Evolutionary conservation across 106 monocot species (phyloP), one percentile per base, ranked within the genome.

Genomic region (Dioscorea dumetorum): DNA sequence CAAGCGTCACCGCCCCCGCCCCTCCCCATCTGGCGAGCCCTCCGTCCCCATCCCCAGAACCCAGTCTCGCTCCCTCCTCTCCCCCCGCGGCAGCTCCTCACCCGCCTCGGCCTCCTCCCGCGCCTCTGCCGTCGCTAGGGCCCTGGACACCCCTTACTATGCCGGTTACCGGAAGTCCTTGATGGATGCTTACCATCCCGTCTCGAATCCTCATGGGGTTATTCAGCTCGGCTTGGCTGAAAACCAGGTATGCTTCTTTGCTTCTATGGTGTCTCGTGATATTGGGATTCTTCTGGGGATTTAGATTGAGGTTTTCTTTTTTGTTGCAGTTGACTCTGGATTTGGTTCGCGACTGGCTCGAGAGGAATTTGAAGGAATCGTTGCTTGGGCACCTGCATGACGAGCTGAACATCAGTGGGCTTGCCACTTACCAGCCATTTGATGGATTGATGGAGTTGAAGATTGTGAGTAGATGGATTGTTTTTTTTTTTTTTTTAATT

Each of bases 361-460:
- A 48, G 2, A n/a, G 7, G 21, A 79, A 84, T 51, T 11, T 76
- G 48, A 71, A 57, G 73, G 60, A 63, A 22, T 64, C 72, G 58
- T 15, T 81, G 66, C 60, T 71, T 53, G 83, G 53, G 31, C 69
- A 67, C 48, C 35, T 60, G 51, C 51, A 33, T 12, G 60, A 62
- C 24, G 70, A 63, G 22, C 64, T 83, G 66, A 70, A 58, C 56
- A 81, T 90, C 49, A 71, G 57, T 2, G 83, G 85, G 4, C 62
- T 90, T 67, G 62, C 75, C 21, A 75, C 80, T 0, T 90, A 90
- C 73, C 80, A 80, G 50, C 82, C 85, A 19, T 80, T 57, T 64
- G 83, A 78, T 69, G 90, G 90, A 60, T 33, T 90, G 56, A 80
- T 80, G 83, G 82, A 85, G 50, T 68, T 90, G 80, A 90, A 90